Evolutionary conservation across 2,329 filamentous ascomycete genomes (phyloP).

Genomic region (Sporothrix mexicana): DNA sequence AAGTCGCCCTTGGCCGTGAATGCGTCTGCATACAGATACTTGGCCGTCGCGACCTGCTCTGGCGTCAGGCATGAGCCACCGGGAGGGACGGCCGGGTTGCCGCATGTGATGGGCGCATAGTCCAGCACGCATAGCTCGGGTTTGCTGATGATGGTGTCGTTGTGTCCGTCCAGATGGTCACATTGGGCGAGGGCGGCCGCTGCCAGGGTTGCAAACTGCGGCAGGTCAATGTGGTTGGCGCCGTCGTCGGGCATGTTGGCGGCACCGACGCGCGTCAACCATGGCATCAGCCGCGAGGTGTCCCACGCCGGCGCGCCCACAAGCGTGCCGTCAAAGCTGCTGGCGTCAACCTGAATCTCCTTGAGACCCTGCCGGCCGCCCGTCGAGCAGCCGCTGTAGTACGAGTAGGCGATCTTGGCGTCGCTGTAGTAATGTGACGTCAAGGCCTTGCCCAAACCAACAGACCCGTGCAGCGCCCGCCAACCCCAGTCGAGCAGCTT

Average conservation of each 20-base stretch:
- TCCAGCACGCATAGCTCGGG: conserved; percentile 43
- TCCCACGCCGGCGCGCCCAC: conserved; percentile 54
- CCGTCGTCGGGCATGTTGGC: conserved; percentile 51
- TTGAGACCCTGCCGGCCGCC: conserved; percentile 65
- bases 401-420: conserved; percentile 52
- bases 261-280: conserved; percentile 50
- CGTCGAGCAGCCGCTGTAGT: conserved; percentile 64
- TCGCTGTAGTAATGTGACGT: conserved; percentile 56
- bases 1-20: conserved; percentile 32
- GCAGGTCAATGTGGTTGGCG: conserved; percentile 51
- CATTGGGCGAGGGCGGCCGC: conserved; percentile 50
- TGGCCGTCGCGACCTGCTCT: conserved; percentile 32
- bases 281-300: conserved; percentile 50
- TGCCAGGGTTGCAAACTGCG: conserved; percentile 48
- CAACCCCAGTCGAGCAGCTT: conserved; percentile 49
- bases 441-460: conserved; percentile 56
- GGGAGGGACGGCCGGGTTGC: background rate
- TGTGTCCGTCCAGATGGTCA: conserved; percentile 50
- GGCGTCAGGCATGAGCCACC: conserved; percentile 32
- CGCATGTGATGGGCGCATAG: conserved; percentile 39
- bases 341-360: conserved; percentile 58
- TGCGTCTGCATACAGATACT: conserved; percentile 33
- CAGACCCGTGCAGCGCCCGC: conserved; percentile 56
- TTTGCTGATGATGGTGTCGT: conserved; percentile 48
- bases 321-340: conserved; percentile 64